Evolutionary conservation across 306 rosid species (phyloP), one percentile per base, ranked within the genome.

Genomic region (Ammopiptanthus mongolicus): DNA sequence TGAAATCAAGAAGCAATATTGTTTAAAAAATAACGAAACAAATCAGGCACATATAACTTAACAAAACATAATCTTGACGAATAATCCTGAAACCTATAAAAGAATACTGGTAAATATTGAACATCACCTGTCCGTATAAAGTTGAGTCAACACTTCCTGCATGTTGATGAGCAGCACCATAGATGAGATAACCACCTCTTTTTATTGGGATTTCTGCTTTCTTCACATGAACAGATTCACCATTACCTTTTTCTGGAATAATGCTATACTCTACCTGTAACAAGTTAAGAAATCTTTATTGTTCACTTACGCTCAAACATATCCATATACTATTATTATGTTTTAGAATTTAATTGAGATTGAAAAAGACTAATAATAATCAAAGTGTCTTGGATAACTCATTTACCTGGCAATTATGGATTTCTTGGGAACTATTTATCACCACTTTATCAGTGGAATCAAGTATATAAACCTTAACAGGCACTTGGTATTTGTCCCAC

Each of bases 321-420:
- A 29, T 3, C 5, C 2, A 41, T 11, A 41, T 2, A 41, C 0
- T 42, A 42, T 11, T 12, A 42, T 12, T 12, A 10, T 11, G n/a
- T 42, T 42, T 10, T 39, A 39, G 8, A 39, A 39, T 1, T 39
- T 39, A 39, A 8, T 8, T 39, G 46, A 0, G 46, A 8, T 3
- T 39, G 46, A 39, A 39, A 39, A 39, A 9, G 3, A 8, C 13
- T 8, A 39, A 39, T 8, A 8, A 39, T 39, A 39, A 39, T n/a
- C n/a, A n/a, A n/a, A 42, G 4, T 10, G 5, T 9, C 4, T 41
- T 3, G 1, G 9, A 25, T 36, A 19, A 17, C 12, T 15, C 29
- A 12, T n/a, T 33, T 44, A 74, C 78, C 48, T 31, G 9, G 1
- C 78, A 74, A 29, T 31, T 42, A 74, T 74, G 78, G 25, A 74